These are phyloP conservation scores for Aschersonia sp. DNA, from an alignment of 2,329 filamentous ascomycete genomes.

Conservation along the genomic window DNA sequence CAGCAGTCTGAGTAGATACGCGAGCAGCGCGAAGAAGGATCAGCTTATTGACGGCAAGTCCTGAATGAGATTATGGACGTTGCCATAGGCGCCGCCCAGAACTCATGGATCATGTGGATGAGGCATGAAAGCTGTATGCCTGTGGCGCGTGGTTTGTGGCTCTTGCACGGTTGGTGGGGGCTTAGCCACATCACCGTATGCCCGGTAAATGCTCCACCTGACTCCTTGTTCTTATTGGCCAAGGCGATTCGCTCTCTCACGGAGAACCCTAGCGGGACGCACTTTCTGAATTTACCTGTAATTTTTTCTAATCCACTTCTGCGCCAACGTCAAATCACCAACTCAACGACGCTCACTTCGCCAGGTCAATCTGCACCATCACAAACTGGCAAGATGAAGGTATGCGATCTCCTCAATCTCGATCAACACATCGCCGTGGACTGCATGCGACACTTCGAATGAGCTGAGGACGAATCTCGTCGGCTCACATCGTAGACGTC, in stretches of 20 bases:
- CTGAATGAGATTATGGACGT: background rate
- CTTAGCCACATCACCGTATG: no score
- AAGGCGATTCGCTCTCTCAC: background rate
- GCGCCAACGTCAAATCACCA: background rate
- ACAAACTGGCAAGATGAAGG: slow-evolving; percentile 34
- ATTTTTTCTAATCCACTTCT: slow-evolving; percentile 15
- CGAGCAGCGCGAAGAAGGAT: background rate
- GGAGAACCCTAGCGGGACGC: slow-evolving; percentile 26
- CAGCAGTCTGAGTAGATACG: background rate
- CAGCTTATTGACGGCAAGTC: background rate
- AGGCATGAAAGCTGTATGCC: no score
- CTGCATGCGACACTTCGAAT: background rate
- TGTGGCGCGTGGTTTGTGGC: background rate
- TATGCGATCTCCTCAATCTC: slow-evolving; percentile 13
- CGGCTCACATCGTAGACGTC: no score
- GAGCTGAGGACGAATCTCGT: background rate
- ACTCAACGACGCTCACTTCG: slow-evolving; percentile 18
- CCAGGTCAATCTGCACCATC: slow-evolving; percentile 29
- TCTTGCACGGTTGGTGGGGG: background rate
- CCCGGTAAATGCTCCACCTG: no score
- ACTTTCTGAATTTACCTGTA: slow-evolving; percentile 22
- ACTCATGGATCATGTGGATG: no score
- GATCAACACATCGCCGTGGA: background rate
- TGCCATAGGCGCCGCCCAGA: no score
- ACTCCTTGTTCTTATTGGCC: background rate